Evolutionary conservation across 2,329 filamentous ascomycete species (phyloP), one percentile per base, ranked within the genome.

Genomic region (Apiospora marii): DNA sequence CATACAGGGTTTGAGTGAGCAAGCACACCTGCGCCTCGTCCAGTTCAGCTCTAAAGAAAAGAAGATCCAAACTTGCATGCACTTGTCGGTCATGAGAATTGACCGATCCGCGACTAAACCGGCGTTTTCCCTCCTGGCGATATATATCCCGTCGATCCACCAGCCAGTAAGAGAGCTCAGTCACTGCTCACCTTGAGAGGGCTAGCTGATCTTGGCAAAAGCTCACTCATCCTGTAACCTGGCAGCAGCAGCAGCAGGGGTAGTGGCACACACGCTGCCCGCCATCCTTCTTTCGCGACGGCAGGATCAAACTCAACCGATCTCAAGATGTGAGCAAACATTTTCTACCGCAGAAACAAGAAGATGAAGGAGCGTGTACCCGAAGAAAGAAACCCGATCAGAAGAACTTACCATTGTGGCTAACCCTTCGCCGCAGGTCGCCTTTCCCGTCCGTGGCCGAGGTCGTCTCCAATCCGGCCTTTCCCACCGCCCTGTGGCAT

Each of bases 401-500:
- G 53, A 37, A 37, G 14, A 61, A 37, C 34, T 41, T 10, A 24
- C 30, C 24, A 1, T 24, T 22, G 14, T 16, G 34, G 24, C 19
- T 41, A 41, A 64, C 34, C 0, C 19, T 22, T 22, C 7, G 16
- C 27, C 22, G 2, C n/a, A 49, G 67, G 46, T 27, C 48, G 43
- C 19, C 34, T 34, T 78, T 78, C 22, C 77, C 79, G 46, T 75
- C 78, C n/a, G 76, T 76, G n/a, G 74, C 78, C 14, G 78, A 81
- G 67, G 73, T 81, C 37, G 73, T 64, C 71, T 74, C 87, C 58
- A 92, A 93, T 77, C 91, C 92, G 0, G 90, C 93, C 68, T 95
- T 89, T 77, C 84, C 87, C 4, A 88, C 92, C 68, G 88, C 90
- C 1, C 85, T 91, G 81, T 95, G 92, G 92, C 85, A 89, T 41